phyloP scores from a whole-genome alignment of 2,329 filamentous ascomycete genomes.

The Coniochaeta prunicola region DNA sequence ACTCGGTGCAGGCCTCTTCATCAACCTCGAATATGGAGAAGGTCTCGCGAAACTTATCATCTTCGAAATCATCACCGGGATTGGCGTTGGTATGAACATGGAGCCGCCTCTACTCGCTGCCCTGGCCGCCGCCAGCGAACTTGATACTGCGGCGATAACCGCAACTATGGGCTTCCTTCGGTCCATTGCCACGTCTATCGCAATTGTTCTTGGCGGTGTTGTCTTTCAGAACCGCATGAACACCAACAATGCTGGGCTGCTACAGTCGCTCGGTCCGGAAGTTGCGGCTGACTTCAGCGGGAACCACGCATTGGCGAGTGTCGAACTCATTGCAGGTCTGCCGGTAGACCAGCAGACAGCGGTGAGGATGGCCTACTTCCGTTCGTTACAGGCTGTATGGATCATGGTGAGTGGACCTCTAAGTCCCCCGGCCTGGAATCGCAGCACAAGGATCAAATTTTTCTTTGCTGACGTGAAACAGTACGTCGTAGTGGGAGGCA shows the following conservation, averaged over 20 bases:
- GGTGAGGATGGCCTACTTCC: constrained; percentile 12
- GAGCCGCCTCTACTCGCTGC: constrained; percentile 62
- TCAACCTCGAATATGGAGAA: constrained; percentile 46
- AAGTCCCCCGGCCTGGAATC: neutral
- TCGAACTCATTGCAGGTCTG: constrained; percentile 39
- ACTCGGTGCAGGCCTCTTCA: constrained; percentile 57
- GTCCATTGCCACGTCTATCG: constrained; percentile 60
- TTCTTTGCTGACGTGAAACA: neutral
- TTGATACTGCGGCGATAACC: constrained; percentile 62
- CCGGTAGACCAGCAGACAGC: constrained; percentile 27
- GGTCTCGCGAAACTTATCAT: constrained; percentile 51
- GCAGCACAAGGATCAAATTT: neutral
- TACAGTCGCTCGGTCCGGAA: constrained; percentile 39
- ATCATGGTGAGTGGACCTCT: constrained; percentile 6
- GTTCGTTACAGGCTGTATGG: constrained; percentile 5
- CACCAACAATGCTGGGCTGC: constrained; percentile 40
- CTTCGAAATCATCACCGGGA: constrained; percentile 55
- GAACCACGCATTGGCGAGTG: constrained; percentile 41
- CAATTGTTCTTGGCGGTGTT: constrained; percentile 68
- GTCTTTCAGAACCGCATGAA: constrained; percentile 72
- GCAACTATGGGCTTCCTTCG: constrained; percentile 61
- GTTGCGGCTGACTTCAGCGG: constrained; percentile 34
- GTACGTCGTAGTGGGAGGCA: constrained; percentile 7
- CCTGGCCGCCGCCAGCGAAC: constrained; percentile 52
- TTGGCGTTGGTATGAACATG: constrained; percentile 63